Conservation (phyloP, 441 rosid genomes). For the Euphorbia schlechtendalii region DNA sequence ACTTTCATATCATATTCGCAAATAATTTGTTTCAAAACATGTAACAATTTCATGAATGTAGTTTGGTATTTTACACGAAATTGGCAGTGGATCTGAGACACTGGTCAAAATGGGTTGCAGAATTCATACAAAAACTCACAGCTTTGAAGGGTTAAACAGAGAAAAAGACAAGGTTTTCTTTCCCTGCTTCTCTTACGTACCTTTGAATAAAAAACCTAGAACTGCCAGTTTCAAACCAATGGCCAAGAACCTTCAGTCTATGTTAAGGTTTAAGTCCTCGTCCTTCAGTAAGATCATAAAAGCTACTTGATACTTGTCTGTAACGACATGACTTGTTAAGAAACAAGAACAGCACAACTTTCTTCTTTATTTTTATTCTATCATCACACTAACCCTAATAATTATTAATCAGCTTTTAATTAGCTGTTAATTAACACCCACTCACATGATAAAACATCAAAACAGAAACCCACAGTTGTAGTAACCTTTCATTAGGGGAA, state of each 20-base stretch:
- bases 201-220: background rate
- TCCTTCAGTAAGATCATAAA: background rate
- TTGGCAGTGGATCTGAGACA: slow-evolving; percentile 17
- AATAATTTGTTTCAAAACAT: background rate
- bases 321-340: background rate
- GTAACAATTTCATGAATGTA: background rate
- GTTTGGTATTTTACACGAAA: slow-evolving; percentile 1
- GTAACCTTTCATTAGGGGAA: background rate
- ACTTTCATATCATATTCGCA: background rate
- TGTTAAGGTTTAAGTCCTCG: slow-evolving; percentile 2
- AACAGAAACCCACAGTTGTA: background rate
- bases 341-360: background rate
- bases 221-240: slow-evolving; percentile 1
- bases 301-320: background rate
- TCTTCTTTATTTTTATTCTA: no score
- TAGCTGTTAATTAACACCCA: background rate
- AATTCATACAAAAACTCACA: background rate
- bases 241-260: slow-evolving; percentile 4
- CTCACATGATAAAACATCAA: background rate
- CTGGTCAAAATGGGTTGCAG: slow-evolving; percentile 3
- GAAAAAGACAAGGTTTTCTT: background rate
- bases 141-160: background rate
- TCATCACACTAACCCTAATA: no score
- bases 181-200: background rate
- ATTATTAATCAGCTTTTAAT: background rate